These are phyloP conservation scores for Metarhizium album DNA, from an alignment of 2,329 filamentous ascomycete species.

Conservation along the genomic window DNA sequence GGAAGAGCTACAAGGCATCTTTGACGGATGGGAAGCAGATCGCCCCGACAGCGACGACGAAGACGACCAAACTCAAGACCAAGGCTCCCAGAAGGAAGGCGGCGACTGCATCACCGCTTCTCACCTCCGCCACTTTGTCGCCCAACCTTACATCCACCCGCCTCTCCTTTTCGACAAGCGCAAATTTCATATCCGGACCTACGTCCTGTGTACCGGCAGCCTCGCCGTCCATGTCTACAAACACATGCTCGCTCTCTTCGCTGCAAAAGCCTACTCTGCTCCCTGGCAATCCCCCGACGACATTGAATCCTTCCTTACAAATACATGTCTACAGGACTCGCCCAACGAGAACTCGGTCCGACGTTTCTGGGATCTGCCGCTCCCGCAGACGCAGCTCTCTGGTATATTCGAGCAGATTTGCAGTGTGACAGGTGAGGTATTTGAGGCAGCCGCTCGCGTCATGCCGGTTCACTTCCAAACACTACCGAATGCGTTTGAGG, in stretches of 20 bases:
- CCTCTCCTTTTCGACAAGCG: slow-evolving; percentile 63
- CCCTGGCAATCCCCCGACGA: slow-evolving; percentile 43
- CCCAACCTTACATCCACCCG: slow-evolving; percentile 86
- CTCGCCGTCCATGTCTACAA: slow-evolving; percentile 78
- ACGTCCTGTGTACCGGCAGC: slow-evolving; percentile 71
- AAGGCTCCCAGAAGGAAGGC: slow-evolving; percentile 20
- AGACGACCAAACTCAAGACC: slow-evolving; percentile 37
- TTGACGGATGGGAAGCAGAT: slow-evolving; percentile 79
- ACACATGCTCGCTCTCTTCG: slow-evolving; percentile 89
- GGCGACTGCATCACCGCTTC: slow-evolving; percentile 63
- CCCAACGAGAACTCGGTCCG: slow-evolving; percentile 53
- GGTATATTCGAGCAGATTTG: slow-evolving; percentile 67
- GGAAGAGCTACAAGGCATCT: slow-evolving; percentile 74
- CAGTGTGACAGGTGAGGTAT: slow-evolving; percentile 61
- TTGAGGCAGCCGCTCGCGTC: slow-evolving; percentile 72
- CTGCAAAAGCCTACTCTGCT: slow-evolving; percentile 57
- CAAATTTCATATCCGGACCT: slow-evolving; percentile 93
- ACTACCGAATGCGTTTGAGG: slow-evolving; percentile 77
- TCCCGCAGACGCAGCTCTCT: slow-evolving; percentile 41
- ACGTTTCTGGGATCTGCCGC: slow-evolving; percentile 59
- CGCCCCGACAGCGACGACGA: slow-evolving; percentile 56
- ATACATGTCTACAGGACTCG: slow-evolving; percentile 77
- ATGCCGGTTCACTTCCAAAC: slow-evolving; percentile 92
- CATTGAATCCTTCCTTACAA: slow-evolving; percentile 76
- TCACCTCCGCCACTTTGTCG: slow-evolving; percentile 90